Conservation (phyloP, 371 early-diverging fungal genomes). For the Rhizomucor pusillus region DNA sequence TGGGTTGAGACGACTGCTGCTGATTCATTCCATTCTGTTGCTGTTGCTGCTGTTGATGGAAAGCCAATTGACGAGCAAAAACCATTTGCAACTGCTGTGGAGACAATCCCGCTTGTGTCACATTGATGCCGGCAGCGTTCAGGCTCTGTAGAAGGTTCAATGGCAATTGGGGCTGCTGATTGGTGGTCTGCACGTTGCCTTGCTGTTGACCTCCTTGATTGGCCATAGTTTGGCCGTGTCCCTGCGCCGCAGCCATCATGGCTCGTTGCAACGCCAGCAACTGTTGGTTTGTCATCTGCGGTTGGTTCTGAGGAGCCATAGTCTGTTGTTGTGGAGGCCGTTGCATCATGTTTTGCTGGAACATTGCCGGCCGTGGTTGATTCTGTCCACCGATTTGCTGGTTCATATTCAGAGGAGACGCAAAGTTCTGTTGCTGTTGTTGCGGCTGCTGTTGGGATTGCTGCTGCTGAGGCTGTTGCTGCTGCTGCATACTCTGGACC, state of each 20-base stretch:
- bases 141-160: conserved; percentile 25
- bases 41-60: conserved; percentile 20
- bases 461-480: conserved; percentile 42
- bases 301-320: conserved; percentile 1
- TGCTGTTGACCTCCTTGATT: conserved; percentile 6
- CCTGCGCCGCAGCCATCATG: conserved; percentile 15
- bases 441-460: conserved; percentile 21
- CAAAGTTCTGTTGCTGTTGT: conserved; percentile 18
- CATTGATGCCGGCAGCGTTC: conserved; percentile 12
- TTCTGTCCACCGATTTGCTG: conserved; percentile 20
- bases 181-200: conserved; percentile 8
- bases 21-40: conserved; percentile 16
- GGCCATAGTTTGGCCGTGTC: conserved; percentile 13
- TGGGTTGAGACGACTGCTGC: conserved; percentile 8
- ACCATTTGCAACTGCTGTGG: conserved; percentile 35
- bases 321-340: conserved; percentile 18
- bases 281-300: conserved; percentile 12
- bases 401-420: conserved; percentile 21
- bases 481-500: conserved; percentile 21
- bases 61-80: conserved; percentile 26
- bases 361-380: conserved; percentile 29
- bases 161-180: conserved; percentile 22
- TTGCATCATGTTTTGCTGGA: conserved; percentile 31
- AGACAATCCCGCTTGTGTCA: conserved; percentile 18
- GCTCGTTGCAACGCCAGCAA: conserved; percentile 30